phyloP scores from a whole-genome alignment of 1,284 basidiomycete species.

The Tylopilus orsonianus region DNA sequence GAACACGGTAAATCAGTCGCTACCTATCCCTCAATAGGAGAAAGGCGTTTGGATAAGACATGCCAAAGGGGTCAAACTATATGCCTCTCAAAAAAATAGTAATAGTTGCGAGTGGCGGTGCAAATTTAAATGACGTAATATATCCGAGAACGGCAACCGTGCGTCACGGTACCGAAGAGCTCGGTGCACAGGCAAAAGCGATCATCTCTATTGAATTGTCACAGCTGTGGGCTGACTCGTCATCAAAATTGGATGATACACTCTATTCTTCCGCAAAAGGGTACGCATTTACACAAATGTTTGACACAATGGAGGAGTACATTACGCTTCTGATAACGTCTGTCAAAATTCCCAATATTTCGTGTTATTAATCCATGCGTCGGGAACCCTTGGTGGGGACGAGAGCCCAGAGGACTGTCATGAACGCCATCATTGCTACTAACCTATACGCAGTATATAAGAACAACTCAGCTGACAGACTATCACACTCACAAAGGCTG shows the following conservation, averaged over 20 bases:
- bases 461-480: not conserved
- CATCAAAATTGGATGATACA: not conserved
- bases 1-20: too few relatives aligned
- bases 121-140: too few relatives aligned
- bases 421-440: slow-evolving; percentile 44
- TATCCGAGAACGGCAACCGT: too few relatives aligned
- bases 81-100: too few relatives aligned
- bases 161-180: too few relatives aligned
- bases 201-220: too few relatives aligned
- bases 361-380: slow-evolving; percentile 17
- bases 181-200: too few relatives aligned
- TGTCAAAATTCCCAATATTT: not conserved
- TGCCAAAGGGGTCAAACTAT: too few relatives aligned
- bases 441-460: slow-evolving; percentile 34
- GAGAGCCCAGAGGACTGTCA: slow-evolving; percentile 45
- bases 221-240: too few relatives aligned
- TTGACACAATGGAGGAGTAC: not conserved
- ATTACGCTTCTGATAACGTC: not conserved
- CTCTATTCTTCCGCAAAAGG: not conserved
- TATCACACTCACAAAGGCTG: slow-evolving; percentile 52
- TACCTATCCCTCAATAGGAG: too few relatives aligned
- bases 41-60: too few relatives aligned
- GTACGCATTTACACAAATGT: not conserved
- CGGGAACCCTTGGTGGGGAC: slow-evolving; percentile 34
- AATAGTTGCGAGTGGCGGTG: too few relatives aligned